A percentile compares a stretch with the other conserved stretches of the same genome.
These are phyloP conservation scores for Cutaneotrichosporon mucoides DNA, from an alignment of 1,284 basidiomycete species.

Conservation along the genomic window DNA sequence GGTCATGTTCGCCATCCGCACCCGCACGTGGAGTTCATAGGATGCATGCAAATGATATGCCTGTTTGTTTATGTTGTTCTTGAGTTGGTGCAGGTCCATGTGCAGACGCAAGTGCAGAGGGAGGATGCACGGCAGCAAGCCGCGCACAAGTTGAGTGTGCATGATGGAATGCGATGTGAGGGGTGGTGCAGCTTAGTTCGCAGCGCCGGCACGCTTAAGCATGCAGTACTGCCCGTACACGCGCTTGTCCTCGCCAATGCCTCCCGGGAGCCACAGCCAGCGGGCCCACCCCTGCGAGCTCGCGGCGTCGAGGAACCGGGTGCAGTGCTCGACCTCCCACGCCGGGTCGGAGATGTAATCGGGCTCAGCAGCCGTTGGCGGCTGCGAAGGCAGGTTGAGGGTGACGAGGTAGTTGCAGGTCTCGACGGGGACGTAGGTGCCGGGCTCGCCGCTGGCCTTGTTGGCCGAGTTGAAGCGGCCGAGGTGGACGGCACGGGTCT, in stretches of 20 bases:
- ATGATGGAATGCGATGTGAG: no score
- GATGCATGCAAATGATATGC: no score
- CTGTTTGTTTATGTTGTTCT: no score
- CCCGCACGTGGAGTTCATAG: no score
- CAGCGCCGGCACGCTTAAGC: slow-evolving; percentile 32
- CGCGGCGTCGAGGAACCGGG: slow-evolving; percentile 73
- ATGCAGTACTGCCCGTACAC: slow-evolving; percentile 55
- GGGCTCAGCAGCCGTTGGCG: slow-evolving; percentile 63
- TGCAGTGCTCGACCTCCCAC: slow-evolving; percentile 74
- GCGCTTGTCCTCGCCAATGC: slow-evolving; percentile 46
- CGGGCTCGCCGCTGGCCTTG: slow-evolving; percentile 59
- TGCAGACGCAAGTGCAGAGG: no score
- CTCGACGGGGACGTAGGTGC: slow-evolving; percentile 71
- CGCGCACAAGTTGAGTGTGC: no score
- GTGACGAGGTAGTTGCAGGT: slow-evolving; percentile 84
- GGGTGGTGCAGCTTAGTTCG: no score
- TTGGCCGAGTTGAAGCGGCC: slow-evolving; percentile 83
- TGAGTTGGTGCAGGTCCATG: no score
- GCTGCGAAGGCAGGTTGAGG: slow-evolving; percentile 70
- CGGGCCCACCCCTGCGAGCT: slow-evolving; percentile 67
- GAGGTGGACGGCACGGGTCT: slow-evolving; percentile 62
- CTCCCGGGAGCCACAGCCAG: slow-evolving; percentile 70
- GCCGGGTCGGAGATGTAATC: slow-evolving; percentile 56
- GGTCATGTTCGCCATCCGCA: no score
- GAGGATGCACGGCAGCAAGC: no score